Evolutionary conservation across 2,329 filamentous ascomycete species (phyloP), one percentile per base, ranked within the genome.

Genomic region (Rhynchosporium secalis): DNA sequence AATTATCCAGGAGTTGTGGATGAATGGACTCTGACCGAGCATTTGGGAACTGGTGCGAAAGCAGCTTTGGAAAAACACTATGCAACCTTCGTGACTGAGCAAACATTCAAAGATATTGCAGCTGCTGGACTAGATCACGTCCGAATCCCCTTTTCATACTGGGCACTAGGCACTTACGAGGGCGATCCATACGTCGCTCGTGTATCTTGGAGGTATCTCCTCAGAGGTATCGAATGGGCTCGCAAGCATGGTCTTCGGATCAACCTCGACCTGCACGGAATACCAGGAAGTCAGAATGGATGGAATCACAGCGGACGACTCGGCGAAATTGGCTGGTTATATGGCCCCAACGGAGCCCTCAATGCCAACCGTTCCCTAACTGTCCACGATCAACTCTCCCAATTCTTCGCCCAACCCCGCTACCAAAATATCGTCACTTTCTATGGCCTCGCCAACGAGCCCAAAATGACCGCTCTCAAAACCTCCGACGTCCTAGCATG

Each of bases 401-500:
- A 88, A 67, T 99, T 99, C 83, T 99, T 99, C 76, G 86, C 93
- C 0, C 95, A 98, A 73, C 86, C 89, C 52, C 89, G 95, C 9
- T 99, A 99, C 81, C 89, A 90, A 73, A 96, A 97, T 74, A 83
- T 99, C 68, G 82, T 99, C 65, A 86, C 89, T 13, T 92, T 98
- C 78, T 99, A 99, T 76, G 95, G 95, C 3, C 85, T 99, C 1
- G 91, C 87, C 73, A 99, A 99, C 77, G 95, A 99, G 76, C 95
- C 95, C 1, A 87, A 88, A 67, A 96, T 98, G 91, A 86, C 88
- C 62, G 58, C 81, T 51, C 80, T 99, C 31, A 78, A 87, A 43
- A 78, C 83, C 0, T 73, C 79, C 36, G 82, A 83, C 4, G 93
- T 99, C 0, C 78, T 95, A 3, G 76, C 82, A 56, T 99, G 95